A percentile compares a stretch with the other conserved stretches of the same genome.
These are phyloP conservation scores for Hamamelis virginiana DNA, from an alignment of 164 flowering plant genomes.

Conservation along the genomic window DNA sequence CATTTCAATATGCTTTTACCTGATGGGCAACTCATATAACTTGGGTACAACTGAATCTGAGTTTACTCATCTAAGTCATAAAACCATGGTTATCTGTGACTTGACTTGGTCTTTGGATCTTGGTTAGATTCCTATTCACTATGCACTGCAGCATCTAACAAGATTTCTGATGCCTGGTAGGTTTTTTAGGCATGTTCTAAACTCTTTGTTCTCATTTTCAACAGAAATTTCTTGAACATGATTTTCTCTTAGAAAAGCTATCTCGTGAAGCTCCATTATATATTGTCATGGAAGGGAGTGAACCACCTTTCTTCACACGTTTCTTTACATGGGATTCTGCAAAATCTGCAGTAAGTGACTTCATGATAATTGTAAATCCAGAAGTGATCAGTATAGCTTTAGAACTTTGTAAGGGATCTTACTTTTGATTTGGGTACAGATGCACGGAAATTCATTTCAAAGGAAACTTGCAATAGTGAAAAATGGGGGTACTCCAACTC, in stretches of 20 bases:
- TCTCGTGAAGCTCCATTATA: slow-evolving; percentile 79
- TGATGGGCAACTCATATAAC: background rate
- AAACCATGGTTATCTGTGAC: background rate
- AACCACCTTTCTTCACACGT: slow-evolving; percentile 89
- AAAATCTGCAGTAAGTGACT: slow-evolving; percentile 71
- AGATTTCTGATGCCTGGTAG: background rate
- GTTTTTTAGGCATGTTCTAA: background rate
- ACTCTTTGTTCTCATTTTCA: background rate
- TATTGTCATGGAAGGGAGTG: slow-evolving; percentile 78
- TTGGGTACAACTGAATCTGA: background rate
- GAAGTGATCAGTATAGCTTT: background rate
- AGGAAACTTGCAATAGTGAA: slow-evolving; percentile 80
- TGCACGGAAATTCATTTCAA: slow-evolving; percentile 97
- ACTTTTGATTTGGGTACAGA: slow-evolving; percentile 45
- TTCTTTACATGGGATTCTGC: slow-evolving; percentile 95
- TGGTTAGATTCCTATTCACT: background rate
- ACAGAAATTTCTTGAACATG: slow-evolving; percentile 89
- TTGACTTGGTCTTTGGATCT: slow-evolving; percentile 2
- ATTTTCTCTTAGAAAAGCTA: slow-evolving; percentile 78
- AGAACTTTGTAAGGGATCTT: background rate
- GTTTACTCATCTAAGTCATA: background rate
- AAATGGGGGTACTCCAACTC: slow-evolving; percentile 62
- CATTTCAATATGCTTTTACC: background rate
- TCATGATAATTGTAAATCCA: background rate
- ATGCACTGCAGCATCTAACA: background rate